Evolutionary conservation across 1,284 basidiomycete genomes (phyloP).

Genomic region (Marasmius fiardii): DNA sequence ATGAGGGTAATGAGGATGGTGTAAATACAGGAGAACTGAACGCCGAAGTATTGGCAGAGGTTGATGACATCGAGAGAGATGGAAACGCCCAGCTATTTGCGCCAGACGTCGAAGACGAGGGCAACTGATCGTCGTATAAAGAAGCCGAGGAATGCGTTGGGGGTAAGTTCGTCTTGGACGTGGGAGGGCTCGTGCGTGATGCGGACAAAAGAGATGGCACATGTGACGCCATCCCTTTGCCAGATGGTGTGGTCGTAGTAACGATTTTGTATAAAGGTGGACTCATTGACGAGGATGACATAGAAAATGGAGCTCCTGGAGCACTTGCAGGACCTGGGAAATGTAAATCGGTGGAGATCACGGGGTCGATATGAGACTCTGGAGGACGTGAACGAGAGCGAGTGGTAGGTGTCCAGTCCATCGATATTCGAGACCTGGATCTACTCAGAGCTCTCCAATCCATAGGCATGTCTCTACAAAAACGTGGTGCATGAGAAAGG

Average conservation of each 20-base stretch:
- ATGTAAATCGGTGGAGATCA: conserved; percentile 31
- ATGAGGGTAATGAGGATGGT: conserved; percentile 61
- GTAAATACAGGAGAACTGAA: conserved; percentile 52
- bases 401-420: conserved; percentile 77
- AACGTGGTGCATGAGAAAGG: conserved; percentile 12
- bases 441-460: conserved; percentile 94
- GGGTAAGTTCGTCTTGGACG: not conserved
- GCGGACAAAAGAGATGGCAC: conserved; percentile 1
- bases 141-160: not conserved
- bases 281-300: conserved; percentile 15
- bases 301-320: conserved; percentile 20
- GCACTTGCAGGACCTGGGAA: conserved; percentile 21
- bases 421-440: conserved; percentile 88
- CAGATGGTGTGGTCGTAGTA: not conserved
- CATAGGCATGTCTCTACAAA: conserved; percentile 61
- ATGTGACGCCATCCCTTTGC: conserved; percentile 3
- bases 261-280: not conserved
- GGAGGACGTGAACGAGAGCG: conserved; percentile 72
- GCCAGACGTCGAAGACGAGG: not conserved
- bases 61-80: conserved; percentile 33
- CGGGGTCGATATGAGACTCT: conserved; percentile 32
- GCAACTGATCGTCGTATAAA: not conserved
- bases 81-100: conserved; percentile 23
- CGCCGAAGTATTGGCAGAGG: conserved; percentile 35
- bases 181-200: conserved; percentile 2